Base-by-base conservation (phyloP, 2,329 filamentous ascomycete genomes). In the Tolypocladium tundrense region DNA sequence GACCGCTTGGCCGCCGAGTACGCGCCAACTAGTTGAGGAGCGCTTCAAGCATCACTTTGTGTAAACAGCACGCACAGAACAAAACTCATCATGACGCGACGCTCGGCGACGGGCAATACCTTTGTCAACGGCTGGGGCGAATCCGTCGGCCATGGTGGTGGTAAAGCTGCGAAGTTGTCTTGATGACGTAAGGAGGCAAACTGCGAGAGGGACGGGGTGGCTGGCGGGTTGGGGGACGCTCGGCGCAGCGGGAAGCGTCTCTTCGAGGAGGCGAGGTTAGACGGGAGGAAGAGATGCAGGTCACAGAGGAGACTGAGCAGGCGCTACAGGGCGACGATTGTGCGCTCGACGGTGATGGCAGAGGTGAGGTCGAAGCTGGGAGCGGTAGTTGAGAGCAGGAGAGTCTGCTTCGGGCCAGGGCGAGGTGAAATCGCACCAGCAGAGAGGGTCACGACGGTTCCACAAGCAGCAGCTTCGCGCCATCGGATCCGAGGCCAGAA, bases 91-190 rank as follows among this genome's bases (percentile, higher is more conserved):
- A 51, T 14, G 19, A 27, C 43, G 54, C 56, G 52, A 60, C 56
- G 27, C 14, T 24, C 27, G 13, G 57, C 37, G 60, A 67, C 59
- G 59, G 54, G 57, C 55, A 58, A 60, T 69, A 72, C 70, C 70
- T 72, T 69, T 71, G 64, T 69, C 69, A 64, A 71, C 65, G 61
- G 70, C 69, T 62, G 67, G 66, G 57, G 68, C 65, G 60, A 67
- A 67, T 62, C 64, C 67, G 68, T 72, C 68, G 59, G 70, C 65
- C 70, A 72, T 72, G 65, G 56, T 60, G 59, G 53, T 61, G 68
- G 67, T 68, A 67, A 70, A 65, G 69, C 69, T 14, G 31, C 16
- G 39, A 21, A 37, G 56, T 54, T 13, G 55, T 50, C 42, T 37
- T 52, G 59, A 63, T 63, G 62, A 62, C 62, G 62, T 63, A 61